Evolutionary conservation across 2,329 filamentous ascomycete species (phyloP), one percentile per base, ranked within the genome.

Genomic region (Geoglossum cookeanum): DNA sequence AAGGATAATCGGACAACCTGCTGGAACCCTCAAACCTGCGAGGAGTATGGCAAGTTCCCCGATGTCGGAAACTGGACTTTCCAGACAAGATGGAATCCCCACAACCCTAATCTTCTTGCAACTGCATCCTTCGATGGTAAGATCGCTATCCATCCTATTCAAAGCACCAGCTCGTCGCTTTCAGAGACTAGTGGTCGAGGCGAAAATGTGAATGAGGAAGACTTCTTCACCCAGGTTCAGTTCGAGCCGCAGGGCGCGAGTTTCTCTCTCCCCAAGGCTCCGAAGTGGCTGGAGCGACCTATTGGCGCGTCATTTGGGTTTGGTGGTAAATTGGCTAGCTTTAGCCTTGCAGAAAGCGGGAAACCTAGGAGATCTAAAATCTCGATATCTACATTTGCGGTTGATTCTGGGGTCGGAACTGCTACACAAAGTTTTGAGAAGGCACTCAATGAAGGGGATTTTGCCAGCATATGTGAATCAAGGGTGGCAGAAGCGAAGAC

Each of bases 1-100:
- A 97, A 97, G 72, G 92, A 98, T 70, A 97, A 97, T 68, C 81
- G 87, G 64, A 96, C 90, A 1, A 79, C 98, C 60, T 83, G 92
- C 60, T 98, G 94, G 92, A 97, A 97, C 69, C 88, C 92, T 1
- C 86, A 92, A 65, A 95, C 85, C 2, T 91, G 91, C 56, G 81
- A 92, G 67, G 77, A 80, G 11, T 85, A 89, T 61, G 92, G 94
- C 62, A 91, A 97, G 70, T 91, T 97, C 66, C 90, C 91, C 3
- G 88, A 96, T 65, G 90, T 94, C 57, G 96, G 91, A n/a, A 98
- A 97, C 70, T 98, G 92, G 91, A 95, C 90, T 4, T 98, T 98
- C 74, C 83, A 91, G 67, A 95, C 92, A 4, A 80, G 84, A 60
- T 97, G 94, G 78, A 90, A 95, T 68, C 92, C 92, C 33, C 83